Evolutionary conservation across 768 basidiomycete species (phyloP), one percentile per base, ranked within the genome.

Genomic region (Boletus eberwhitei): DNA sequence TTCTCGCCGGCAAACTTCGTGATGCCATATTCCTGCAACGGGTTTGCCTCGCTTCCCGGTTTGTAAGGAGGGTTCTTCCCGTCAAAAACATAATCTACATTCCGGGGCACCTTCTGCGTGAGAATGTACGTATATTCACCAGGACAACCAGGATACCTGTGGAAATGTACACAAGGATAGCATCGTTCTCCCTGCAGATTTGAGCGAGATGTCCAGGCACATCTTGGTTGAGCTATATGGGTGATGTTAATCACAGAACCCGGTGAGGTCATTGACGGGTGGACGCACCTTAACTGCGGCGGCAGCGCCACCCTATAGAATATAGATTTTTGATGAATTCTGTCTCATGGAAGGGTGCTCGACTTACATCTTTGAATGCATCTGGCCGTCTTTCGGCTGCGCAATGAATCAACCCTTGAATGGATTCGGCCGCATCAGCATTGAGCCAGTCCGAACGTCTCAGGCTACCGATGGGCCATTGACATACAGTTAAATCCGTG

Each of bases 351-450:
- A 22, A 52, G n/a, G 42, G 45, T 21, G 36, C 2, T 8, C 8
- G 8, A 49, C 79, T 47, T 58, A 90, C 93, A 75, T 88, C 88
- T 70, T 96, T 92, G 52, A 93, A 94, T 13, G 92, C 89, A 66
- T 98, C 94, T 5, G 95, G 93, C 41, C 94, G 77, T 57, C 96
- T 75, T 73, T 98, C 95, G 2, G 96, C 96, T 14, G 96, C 96
- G 64, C 94, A 97, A 66, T 98, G 96, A 16, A 98, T 85, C 37
- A 98, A 84, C 85, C 88, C 87, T 88, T 65, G 62, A 40, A 53
- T 39, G 12, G 22, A 52, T 35, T 44, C 17, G 21, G 26, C 39
- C 11, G 24, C 31, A 59, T 63, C 47, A 54, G 52, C 32, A 40
- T n/a, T 26, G 22, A 48, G 45, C 36, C 36, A 50, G 46, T 21